Base-by-base conservation (phyloP, 2,329 filamentous ascomycete species). In the Neofusicoccum kwambonambiense region DNA sequence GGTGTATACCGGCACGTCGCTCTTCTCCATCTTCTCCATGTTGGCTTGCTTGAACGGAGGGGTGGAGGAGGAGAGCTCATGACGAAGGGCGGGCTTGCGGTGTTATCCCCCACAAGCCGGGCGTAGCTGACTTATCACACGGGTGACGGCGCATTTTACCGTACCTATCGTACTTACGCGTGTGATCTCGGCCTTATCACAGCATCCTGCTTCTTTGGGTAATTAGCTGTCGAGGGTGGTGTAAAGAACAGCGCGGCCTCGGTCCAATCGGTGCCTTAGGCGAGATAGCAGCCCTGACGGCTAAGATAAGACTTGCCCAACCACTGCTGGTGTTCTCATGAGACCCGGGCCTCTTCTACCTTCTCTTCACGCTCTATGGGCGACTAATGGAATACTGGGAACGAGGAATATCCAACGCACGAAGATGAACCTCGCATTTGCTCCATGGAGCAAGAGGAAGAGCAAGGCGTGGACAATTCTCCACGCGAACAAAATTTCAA, bases 11-110 rank as follows among this genome's bases (percentile, higher is more conserved):
- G 49, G n/a, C 13, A 4, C 49, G 17, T 15, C 17, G 12, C 3
- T n/a, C 12, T 42, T 54, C 31, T 45, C 61, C 39, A 27, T 34
- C 31, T 63, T 63, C 50, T 63, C 61, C 61, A 63, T 63, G n/a
- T 27, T 39, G 49, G n/a, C 22, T 19, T 34, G 31, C 22, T 13
- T 27, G 31, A 11, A 60, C 12, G 31, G n/a, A 60, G 56, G 3
- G 22, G 27, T 51, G n/a, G 49, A 45, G 27, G 27, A 52, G 49
- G n/a, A 22, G 39, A 54, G 41, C 42, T 39, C 31, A 49, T 47
- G n/a, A 42, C 22, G 42, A 19, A 35, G 42, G 42, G 27, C n/a
- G 42, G 42, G 31, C 42, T 47, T 35, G n/a, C n/a, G 27, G 9
- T 47, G 42, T 47, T 35, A 49, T 37, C 41, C 56, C 56, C 34